Conservation (phyloP, 176 grass and related monocot species). For the Musa beccarii region DNA sequence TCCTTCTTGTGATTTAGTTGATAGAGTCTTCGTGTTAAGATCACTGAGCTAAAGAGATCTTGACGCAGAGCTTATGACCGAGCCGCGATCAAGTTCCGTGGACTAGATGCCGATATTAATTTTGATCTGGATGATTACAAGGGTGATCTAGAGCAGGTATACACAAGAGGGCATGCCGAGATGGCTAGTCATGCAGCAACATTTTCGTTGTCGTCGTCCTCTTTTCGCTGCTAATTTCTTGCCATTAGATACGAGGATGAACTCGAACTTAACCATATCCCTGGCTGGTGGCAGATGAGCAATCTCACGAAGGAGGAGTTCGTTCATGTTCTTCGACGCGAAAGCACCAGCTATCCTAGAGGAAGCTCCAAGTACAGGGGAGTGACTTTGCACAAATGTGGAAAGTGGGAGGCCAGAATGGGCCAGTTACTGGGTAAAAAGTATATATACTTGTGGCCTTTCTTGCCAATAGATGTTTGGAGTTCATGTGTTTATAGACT, state of each 20-base stretch:
- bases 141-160: constrained; percentile 9
- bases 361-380: constrained; percentile 17
- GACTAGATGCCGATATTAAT: constrained; percentile 14
- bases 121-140: constrained; percentile 13
- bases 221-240: background rate
- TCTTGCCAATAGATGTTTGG: background rate
- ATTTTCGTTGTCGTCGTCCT: background rate
- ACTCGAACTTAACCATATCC: background rate
- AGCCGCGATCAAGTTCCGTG: constrained; percentile 10
- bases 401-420: constrained; percentile 22
- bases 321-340: constrained; percentile 14
- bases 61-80: constrained; percentile 7
- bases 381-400: constrained; percentile 21
- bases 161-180: background rate
- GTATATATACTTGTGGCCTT: background rate
- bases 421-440: constrained; percentile 20
- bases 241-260: too few species aligned
- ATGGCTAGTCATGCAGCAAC: background rate
- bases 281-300: constrained; percentile 9
- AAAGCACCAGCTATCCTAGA: constrained; percentile 14
- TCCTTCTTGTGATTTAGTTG: background rate
- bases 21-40: background rate
- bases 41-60: background rate
- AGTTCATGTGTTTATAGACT: background rate
- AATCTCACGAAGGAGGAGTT: constrained; percentile 18